A percentile compares a stretch with the other conserved stretches of the same genome.
Evolutionary conservation across 2,329 filamentous ascomycete genomes (phyloP).

Genomic region (Neurospora sp.): DNA sequence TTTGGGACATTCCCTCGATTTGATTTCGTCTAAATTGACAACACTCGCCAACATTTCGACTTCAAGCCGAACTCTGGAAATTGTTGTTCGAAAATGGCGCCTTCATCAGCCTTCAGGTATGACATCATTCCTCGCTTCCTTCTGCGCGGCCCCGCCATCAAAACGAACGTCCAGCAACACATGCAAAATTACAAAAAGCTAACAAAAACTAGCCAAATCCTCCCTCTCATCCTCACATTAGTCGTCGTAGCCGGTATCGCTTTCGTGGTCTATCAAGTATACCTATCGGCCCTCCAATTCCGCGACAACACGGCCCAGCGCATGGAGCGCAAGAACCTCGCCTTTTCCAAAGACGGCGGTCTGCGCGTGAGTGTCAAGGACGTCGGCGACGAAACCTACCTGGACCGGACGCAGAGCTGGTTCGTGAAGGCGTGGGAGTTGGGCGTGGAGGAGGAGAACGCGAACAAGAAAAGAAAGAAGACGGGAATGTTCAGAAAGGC

Average conservation of each 20-base stretch:
- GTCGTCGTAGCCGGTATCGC: constrained; percentile 44
- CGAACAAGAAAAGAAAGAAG: constrained; percentile 22
- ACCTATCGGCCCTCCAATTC: constrained; percentile 56
- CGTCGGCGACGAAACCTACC: constrained; percentile 57
- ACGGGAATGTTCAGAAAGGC: background rate
- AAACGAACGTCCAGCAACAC: background rate
- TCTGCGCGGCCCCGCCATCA: background rate
- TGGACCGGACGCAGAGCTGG: constrained; percentile 62
- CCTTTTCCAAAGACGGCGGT: constrained; percentile 62
- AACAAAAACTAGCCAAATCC: constrained; percentile 37
- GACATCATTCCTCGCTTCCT: background rate
- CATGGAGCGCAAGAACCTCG: constrained; percentile 66
- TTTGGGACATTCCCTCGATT: background rate
- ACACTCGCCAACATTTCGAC: background rate
- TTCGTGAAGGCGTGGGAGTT: constrained; percentile 58
- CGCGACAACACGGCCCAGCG: constrained; percentile 53
- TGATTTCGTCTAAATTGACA: background rate
- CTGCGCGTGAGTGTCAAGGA: constrained; percentile 61
- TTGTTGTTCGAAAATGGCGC: background rate
- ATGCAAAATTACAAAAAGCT: background rate
- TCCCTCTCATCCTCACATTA: constrained; percentile 59
- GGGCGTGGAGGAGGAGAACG: constrained; percentile 24
- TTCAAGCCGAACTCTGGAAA: background rate
- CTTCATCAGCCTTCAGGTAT: background rate
- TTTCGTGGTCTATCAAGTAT: constrained; percentile 65